Percentiles rank a stretch among this genome's conserved stretches.
phyloP scores from a whole-genome alignment of 1,139 yeast genomes.

The Candida labiduridarum region DNA sequence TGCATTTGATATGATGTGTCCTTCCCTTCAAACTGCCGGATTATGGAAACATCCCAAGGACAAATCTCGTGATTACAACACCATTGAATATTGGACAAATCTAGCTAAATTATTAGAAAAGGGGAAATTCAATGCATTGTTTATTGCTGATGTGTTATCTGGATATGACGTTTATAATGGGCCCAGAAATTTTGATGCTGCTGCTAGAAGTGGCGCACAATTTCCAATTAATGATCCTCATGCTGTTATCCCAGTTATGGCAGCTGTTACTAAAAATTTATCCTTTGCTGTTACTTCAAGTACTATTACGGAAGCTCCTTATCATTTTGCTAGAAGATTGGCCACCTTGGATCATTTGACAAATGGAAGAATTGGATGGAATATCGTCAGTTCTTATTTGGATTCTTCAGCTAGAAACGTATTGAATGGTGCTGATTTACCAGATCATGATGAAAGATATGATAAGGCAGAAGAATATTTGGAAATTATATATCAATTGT shows the following conservation, averaged over 20 bases:
- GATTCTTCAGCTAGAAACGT: slow-evolving; percentile 45
- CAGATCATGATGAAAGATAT: slow-evolving; percentile 44
- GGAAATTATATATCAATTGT: slow-evolving; percentile 41
- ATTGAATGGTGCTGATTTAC: slow-evolving; percentile 34
- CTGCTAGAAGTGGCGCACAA: slow-evolving; percentile 42
- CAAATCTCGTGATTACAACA: slow-evolving; percentile 32
- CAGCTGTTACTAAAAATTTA: slow-evolving; percentile 41
- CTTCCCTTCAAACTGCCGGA: slow-evolving; percentile 40
- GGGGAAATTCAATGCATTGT: slow-evolving; percentile 46
- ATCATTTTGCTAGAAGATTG: slow-evolving; percentile 45
- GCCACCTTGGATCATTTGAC: slow-evolving; percentile 47
- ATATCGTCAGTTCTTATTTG: slow-evolving; percentile 42
- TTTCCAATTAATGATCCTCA: slow-evolving; percentile 47
- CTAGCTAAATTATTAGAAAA: slow-evolving; percentile 45
- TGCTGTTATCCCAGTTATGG: slow-evolving; percentile 43
- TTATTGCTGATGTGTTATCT: slow-evolving; percentile 50
- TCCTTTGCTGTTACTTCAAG: slow-evolving; percentile 45
- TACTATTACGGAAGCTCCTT: slow-evolving; percentile 48
- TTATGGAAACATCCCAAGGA: slow-evolving; percentile 47
- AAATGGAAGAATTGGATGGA: slow-evolving; percentile 50
- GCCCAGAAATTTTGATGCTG: slow-evolving; percentile 34
- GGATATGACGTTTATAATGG: slow-evolving; percentile 45
- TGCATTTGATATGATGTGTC: slow-evolving; percentile 42
- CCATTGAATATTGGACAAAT: slow-evolving; percentile 47
- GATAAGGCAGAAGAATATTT: slow-evolving; percentile 45